Percentiles rank a stretch among this genome's conserved stretches.
Evolutionary conservation across 768 basidiomycete genomes (phyloP).

Genomic region (Favolaschia claudopus): DNA sequence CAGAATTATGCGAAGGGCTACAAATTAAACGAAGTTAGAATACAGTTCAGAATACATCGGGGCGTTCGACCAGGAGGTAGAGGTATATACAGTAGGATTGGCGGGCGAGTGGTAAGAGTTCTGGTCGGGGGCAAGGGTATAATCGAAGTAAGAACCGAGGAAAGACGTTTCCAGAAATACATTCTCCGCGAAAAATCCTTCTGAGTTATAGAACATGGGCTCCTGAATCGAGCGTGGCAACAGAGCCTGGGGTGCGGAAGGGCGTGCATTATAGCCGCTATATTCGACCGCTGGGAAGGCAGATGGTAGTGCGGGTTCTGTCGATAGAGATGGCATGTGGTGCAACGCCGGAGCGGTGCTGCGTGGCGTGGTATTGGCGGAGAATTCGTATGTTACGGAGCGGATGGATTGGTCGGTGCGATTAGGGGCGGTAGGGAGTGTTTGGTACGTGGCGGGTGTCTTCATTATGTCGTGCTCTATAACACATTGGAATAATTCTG

Average conservation of each 20-base stretch:
- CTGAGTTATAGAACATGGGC: neutral
- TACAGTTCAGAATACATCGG: neutral
- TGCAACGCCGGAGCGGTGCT: neutral
- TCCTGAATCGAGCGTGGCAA: neutral
- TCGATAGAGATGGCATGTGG: neutral
- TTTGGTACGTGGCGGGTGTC: neutral
- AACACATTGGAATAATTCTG: slow-evolving; percentile 33
- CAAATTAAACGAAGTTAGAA: neutral
- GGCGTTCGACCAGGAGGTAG: neutral
- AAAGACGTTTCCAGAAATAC: too few species aligned
- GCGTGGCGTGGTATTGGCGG: neutral
- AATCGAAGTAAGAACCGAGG: neutral
- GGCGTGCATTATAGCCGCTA: neutral
- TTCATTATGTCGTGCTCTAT: slow-evolving; percentile 32
- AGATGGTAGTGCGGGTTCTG: slow-evolving; percentile 8
- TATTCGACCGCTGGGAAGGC: neutral
- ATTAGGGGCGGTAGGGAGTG: neutral
- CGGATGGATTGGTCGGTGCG: slow-evolving; percentile 17
- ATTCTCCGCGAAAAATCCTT: too few species aligned
- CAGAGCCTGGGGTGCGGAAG: neutral
- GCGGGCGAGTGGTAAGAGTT: neutral
- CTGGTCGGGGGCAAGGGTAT: too few species aligned
- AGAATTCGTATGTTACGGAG: slow-evolving; percentile 15
- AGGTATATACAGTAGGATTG: neutral
- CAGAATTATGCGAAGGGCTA: too few species aligned